Conservation (phyloP, 306 rosid species). For the Quercus engelmannii region DNA sequence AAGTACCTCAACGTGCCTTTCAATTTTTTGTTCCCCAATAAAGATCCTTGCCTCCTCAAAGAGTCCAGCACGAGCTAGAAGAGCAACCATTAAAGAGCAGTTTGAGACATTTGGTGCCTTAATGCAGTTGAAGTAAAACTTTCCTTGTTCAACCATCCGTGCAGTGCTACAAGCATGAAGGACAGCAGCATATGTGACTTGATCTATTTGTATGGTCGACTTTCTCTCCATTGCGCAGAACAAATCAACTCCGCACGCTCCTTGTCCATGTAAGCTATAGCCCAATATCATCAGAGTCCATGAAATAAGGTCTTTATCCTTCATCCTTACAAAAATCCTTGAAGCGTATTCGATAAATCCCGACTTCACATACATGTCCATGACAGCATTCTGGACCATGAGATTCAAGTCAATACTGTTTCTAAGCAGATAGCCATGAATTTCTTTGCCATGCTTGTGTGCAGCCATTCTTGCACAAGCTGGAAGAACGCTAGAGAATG, state of each 20-base stretch:
- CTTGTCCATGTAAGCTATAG: constrained; percentile 62
- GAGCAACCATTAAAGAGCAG: constrained; percentile 44
- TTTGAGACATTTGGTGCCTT: constrained; percentile 37
- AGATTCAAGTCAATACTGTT: constrained; percentile 36
- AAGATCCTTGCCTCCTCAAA: constrained; percentile 46
- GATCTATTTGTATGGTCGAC: constrained; percentile 31
- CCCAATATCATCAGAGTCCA: constrained; percentile 68
- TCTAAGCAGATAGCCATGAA: constrained; percentile 64
- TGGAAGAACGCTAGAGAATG: constrained; percentile 59
- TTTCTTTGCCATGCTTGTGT: constrained; percentile 55
- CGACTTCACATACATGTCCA: constrained; percentile 70
- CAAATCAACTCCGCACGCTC: constrained; percentile 45
- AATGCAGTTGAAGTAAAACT: constrained; percentile 41
- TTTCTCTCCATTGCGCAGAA: constrained; percentile 42
- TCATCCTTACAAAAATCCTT: constrained; percentile 42
- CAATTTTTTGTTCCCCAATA: constrained; percentile 34
- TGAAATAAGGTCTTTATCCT: constrained; percentile 46
- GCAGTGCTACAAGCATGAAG: constrained; percentile 65
- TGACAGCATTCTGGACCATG: constrained; percentile 54
- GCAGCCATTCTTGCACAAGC: constrained; percentile 68
- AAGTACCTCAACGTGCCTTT: constrained; percentile 34
- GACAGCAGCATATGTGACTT: constrained; percentile 40
- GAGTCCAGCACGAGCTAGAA: constrained; percentile 45
- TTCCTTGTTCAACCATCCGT: constrained; percentile 55
- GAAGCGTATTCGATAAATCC: constrained; percentile 50